Evolutionary conservation across 306 rosid genomes (phyloP).

Genomic region (Cicer yamashitae): DNA sequence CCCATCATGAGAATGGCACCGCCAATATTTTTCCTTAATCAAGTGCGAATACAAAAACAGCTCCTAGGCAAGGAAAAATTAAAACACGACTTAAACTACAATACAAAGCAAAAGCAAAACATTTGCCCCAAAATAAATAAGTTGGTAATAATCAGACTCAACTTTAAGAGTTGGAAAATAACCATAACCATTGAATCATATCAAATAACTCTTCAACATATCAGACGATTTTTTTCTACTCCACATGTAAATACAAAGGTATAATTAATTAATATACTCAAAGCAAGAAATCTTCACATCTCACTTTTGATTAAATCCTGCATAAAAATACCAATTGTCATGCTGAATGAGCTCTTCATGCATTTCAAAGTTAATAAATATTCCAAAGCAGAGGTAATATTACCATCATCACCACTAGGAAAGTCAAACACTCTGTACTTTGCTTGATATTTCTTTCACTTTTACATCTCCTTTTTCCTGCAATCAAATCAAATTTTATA

Average conservation of each 20-base stretch:
- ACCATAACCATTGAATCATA: conserved; percentile 37
- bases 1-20: conserved; percentile 36
- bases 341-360: conserved; percentile 31
- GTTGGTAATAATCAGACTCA: conserved; percentile 53
- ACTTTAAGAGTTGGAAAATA: conserved; percentile 49
- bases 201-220: conserved; percentile 48
- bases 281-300: conserved; percentile 51
- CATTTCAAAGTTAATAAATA: conserved; percentile 16
- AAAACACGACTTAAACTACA: conserved; percentile 45
- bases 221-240: conserved; percentile 56
- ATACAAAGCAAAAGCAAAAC: conserved; percentile 40
- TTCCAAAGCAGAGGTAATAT: conserved; percentile 35
- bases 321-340: conserved; percentile 35
- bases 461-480: conserved; percentile 79
- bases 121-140: conserved; percentile 41
- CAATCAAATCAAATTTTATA: conserved; percentile 29
- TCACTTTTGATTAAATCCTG: conserved; percentile 56
- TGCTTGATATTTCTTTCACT: conserved; percentile 76
- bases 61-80: conserved; percentile 44
- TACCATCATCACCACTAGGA: conserved; percentile 45
- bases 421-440: conserved; percentile 76
- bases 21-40: conserved; percentile 28
- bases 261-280: conserved; percentile 48
- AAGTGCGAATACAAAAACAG: conserved; percentile 42
- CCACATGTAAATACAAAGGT: conserved; percentile 56